Evolutionary conservation across 805 yeast species (phyloP).

Genomic region (Yarrowia sp.): DNA sequence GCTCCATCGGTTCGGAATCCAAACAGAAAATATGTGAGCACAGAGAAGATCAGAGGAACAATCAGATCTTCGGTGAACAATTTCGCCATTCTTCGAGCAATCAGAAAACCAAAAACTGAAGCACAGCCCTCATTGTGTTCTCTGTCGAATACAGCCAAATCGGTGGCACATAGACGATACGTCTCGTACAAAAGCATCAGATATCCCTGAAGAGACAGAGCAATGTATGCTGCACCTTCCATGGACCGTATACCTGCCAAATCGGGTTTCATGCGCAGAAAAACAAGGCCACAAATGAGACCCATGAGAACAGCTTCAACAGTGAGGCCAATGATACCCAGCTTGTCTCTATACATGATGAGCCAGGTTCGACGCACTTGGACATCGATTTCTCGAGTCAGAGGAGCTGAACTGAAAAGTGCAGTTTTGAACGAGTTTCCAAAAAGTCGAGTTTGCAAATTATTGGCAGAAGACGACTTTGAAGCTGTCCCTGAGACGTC

Average conservation of each 20-base stretch:
- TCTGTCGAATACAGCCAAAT: conserved; percentile 64
- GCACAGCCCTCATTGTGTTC: conserved; percentile 76
- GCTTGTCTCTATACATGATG: conserved; percentile 59
- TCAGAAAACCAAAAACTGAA: conserved; percentile 68
- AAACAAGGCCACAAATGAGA: conserved; percentile 76
- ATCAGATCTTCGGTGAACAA: conserved; percentile 72
- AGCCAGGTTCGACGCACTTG: conserved; percentile 56
- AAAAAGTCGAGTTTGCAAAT: conserved; percentile 39
- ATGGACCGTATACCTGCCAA: conserved; percentile 70
- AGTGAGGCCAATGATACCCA: conserved; percentile 56
- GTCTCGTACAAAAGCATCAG: conserved; percentile 64
- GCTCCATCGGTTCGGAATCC: conserved; percentile 63
- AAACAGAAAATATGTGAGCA: conserved; percentile 75
- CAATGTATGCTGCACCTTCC: conserved; percentile 60
- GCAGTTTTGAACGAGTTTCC: conserved; percentile 23
- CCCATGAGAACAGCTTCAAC: conserved; percentile 62
- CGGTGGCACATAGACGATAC: conserved; percentile 62
- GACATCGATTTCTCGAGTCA: conserved; percentile 55
- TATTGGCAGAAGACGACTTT: conserved; percentile 39
- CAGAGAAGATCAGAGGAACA: conserved; percentile 63
- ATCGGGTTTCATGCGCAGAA: conserved; percentile 61
- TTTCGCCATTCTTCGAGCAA: conserved; percentile 71
- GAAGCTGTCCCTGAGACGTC: conserved; percentile 6
- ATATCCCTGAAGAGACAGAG: conserved; percentile 63
- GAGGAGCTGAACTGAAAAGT: conserved; percentile 52